Conservation (phyloP, 2,329 filamentous ascomycete genomes). For the Aspergillus quadricinctus region DNA sequence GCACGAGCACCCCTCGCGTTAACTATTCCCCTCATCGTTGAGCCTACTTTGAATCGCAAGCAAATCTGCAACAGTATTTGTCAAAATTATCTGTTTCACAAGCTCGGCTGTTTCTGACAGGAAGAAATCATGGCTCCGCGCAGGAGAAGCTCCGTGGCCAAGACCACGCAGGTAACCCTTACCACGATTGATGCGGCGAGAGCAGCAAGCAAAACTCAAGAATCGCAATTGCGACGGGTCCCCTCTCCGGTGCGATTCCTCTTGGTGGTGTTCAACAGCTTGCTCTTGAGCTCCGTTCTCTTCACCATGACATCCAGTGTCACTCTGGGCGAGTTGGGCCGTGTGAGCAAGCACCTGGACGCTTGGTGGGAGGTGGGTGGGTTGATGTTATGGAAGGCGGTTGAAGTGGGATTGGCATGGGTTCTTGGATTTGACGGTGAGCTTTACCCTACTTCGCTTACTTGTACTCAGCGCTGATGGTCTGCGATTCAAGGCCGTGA, state of each 20-base stretch:
- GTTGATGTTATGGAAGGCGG: conserved; percentile 53
- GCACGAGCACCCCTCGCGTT: neutral
- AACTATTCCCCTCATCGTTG: neutral
- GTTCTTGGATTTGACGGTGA: conserved; percentile 62
- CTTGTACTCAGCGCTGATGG: neutral
- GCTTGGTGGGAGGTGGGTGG: conserved; percentile 58
- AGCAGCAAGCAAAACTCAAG: conserved; percentile 4
- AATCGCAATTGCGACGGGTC: conserved; percentile 22
- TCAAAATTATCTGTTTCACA: neutral
- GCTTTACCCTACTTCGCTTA: conserved; percentile 2
- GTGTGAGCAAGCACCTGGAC: conserved; percentile 61
- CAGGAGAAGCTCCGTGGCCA: conserved; percentile 20
- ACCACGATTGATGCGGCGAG: conserved; percentile 11
- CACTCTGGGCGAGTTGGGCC: conserved; percentile 62
- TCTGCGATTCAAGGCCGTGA: conserved; percentile 53
- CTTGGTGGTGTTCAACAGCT: conserved; percentile 47
- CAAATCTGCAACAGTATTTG: neutral
- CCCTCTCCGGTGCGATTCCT: conserved; percentile 41
- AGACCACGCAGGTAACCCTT: conserved; percentile 4
- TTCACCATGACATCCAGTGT: conserved; percentile 60
- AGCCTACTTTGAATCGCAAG: neutral
- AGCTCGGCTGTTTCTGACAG: neutral
- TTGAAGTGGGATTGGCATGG: conserved; percentile 71
- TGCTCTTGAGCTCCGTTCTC: conserved; percentile 60
- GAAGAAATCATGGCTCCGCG: conserved; percentile 13